Evolutionary conservation across 2,329 filamentous ascomycete species (phyloP).

Genomic region (Microcera coccophila): DNA sequence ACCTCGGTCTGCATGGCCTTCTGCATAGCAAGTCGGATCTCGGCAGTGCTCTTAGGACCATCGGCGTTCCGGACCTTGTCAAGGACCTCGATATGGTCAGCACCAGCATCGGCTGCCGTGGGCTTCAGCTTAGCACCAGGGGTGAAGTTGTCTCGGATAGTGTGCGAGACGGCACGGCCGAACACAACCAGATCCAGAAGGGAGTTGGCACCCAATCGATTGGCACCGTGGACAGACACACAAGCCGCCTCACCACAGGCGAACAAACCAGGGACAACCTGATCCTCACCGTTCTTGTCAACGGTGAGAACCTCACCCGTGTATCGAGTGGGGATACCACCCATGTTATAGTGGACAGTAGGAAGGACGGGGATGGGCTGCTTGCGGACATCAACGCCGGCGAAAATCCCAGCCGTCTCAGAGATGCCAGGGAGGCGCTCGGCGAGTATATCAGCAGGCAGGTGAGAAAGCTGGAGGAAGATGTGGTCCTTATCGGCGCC

Average conservation of each 20-base stretch:
- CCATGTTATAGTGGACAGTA: conserved; percentile 99
- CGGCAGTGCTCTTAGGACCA: conserved; percentile 81
- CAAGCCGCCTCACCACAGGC: conserved; percentile 96
- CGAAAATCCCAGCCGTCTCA: conserved; percentile 95
- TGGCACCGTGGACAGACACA: conserved; percentile 96
- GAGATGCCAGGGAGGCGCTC: conserved; percentile 98
- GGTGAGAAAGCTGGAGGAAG: conserved; percentile 93
- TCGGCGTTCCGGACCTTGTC: conserved; percentile 81
- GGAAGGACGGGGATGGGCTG: conserved; percentile 95
- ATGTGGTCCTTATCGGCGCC: conserved; percentile 98
- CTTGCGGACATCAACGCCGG: conserved; percentile 94
- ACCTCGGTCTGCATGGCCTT: conserved; percentile 98
- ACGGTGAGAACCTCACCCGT: conserved; percentile 92
- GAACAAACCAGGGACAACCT: conserved; percentile 91
- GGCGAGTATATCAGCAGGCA: conserved; percentile 86
- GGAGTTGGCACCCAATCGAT: conserved; percentile 96
- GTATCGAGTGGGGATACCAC: conserved; percentile 96
- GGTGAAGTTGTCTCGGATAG: conserved; percentile 88
- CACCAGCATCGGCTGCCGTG: conserved; percentile 78
- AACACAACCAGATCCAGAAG: conserved; percentile 97
- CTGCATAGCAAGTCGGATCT: conserved; percentile 90
- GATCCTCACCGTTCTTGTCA: conserved; percentile 80
- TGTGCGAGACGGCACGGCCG: conserved; percentile 94
- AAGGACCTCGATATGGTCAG: conserved; percentile 79
- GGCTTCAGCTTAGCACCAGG: conserved; percentile 78